Evolutionary conservation across 495 filamentous ascomycete genomes (phyloP).

Genomic region (Penicillium longicatenatum): DNA sequence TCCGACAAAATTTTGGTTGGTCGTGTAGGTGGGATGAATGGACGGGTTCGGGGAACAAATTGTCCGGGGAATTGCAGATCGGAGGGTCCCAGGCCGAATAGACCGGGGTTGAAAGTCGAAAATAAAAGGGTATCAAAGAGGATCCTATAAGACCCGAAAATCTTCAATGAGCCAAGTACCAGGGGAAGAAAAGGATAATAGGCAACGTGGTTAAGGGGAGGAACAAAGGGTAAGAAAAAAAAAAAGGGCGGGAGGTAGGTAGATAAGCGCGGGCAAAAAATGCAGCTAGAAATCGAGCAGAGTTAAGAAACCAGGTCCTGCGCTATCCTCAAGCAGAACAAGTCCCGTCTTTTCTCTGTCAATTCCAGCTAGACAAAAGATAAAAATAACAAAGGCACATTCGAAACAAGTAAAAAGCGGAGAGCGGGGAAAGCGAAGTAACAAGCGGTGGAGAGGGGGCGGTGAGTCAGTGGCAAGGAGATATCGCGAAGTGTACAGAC

Average conservation of each 20-base stretch:
- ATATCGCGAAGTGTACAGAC: neutral
- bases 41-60: slow-evolving; percentile 21
- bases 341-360: slow-evolving; percentile 3
- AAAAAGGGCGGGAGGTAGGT: slow-evolving; percentile 6
- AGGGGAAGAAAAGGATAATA: neutral
- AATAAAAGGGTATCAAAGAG: slow-evolving; percentile 1
- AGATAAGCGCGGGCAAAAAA: slow-evolving; percentile 13
- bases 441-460: slow-evolving; percentile 32
- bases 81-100: slow-evolving; percentile 3
- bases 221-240: slow-evolving; percentile 3
- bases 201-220: slow-evolving; percentile 5
- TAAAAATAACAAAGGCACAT: slow-evolving; percentile 1
- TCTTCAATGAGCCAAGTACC: neutral
- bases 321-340: neutral
- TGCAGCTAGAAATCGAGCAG: slow-evolving; percentile 7
- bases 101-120: slow-evolving; percentile 7
- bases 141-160: slow-evolving; percentile 12
- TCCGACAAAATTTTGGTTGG: slow-evolving; percentile 2
- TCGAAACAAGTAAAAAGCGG: slow-evolving; percentile 17
- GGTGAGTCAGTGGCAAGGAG: slow-evolving; percentile 15
- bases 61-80: slow-evolving; percentile 17
- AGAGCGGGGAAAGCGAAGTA: slow-evolving; percentile 26
- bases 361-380: neutral
- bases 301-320: slow-evolving; percentile 8
- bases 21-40: slow-evolving; percentile 19